These are phyloP conservation scores for Boletus sensibilis DNA, from an alignment of 768 basidiomycete species.

Conservation along the genomic window DNA sequence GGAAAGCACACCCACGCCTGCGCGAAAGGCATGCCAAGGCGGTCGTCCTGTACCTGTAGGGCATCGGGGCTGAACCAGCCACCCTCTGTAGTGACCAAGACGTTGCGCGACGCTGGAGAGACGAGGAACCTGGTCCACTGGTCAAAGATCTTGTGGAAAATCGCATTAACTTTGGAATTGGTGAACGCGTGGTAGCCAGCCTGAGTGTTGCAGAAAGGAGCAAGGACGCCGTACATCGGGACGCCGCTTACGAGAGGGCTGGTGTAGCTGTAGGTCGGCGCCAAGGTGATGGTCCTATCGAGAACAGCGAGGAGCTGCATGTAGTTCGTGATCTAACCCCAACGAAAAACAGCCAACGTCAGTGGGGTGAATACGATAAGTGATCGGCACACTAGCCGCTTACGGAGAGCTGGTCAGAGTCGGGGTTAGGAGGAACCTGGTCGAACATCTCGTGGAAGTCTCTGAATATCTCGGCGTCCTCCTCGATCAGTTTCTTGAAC, in stretches of 20 bases:
- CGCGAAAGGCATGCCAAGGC: constrained; percentile 32
- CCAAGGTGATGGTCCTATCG: constrained; percentile 13
- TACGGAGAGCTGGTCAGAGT: constrained; percentile 1
- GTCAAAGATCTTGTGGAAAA: neutral
- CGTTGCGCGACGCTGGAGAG: constrained; percentile 41
- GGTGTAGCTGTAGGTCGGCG: constrained; percentile 16
- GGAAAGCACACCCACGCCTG: constrained; percentile 17
- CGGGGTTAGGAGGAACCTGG: constrained; percentile 1
- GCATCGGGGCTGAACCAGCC: constrained; percentile 52
- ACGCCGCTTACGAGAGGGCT: constrained; percentile 23
- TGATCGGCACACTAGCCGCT: neutral
- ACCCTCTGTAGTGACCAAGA: constrained; percentile 37
- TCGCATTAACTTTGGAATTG: no score
- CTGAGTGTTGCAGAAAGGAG: constrained; percentile 16
- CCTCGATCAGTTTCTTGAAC: constrained; percentile 25
- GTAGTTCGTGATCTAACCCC: constrained; percentile 1
- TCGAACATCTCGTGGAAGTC: constrained; percentile 27
- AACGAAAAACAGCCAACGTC: neutral
- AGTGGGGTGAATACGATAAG: neutral
- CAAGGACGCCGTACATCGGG: constrained; percentile 21
- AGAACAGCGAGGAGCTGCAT: constrained; percentile 10
- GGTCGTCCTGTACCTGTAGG: constrained; percentile 6
- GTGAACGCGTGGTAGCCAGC: no score
- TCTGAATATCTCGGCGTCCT: constrained; percentile 17
- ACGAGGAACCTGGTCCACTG: constrained; percentile 48